Base-by-base conservation (phyloP, 768 basidiomycete species). In the Pleurotus tuoliensis region DNA sequence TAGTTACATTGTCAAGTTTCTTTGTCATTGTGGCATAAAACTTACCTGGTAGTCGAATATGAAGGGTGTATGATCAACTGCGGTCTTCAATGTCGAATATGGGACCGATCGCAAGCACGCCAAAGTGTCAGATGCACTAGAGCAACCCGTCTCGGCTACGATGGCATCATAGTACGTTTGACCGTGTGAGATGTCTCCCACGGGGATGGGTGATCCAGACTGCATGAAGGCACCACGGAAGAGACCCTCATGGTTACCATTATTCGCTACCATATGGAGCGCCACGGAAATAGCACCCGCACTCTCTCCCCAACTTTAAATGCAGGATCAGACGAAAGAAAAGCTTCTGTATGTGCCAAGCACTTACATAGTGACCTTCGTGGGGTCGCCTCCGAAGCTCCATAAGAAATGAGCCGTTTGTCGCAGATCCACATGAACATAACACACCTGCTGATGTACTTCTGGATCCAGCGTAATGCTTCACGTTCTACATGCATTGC, bases 381-480 rank as follows among this genome's bases (percentile, higher is more conserved):
- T 53, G 5, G 73, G 71, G 62, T 82, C 76, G 16, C 81, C 81
- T 3, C 80, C 80, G 56, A 81, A 82, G 2, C 70, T 34, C 9
- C 30, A 34, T 65, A 39, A 47, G 60, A 56, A 81, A 76, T 82
- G 73, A 53, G 30, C 8, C n/a, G 18, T 0, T 12, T 18, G 24
- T 7, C 38, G 15, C 37, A 41, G 6, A 15, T 7, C 11, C 16
- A 18, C 20, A 41, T 4, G 38, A 13, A 8, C 3, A 7, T 3
- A 9, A 25, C 51, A n/a, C 25, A 53, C 51, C 38, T 53, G 15
- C 61, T 62, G 52, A 87, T 83, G 63, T 87, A 81, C 62, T 80
- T 75, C 53, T 84, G 78, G 3, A 87, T 74, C 86, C 85, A 88
- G 61, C 79, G 67, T 25, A 88, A 63, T 0, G 82, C 83, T 39